Conservation (phyloP, 2,329 filamentous ascomycete genomes). For the Monilinia vaccinii-corymbosi region DNA sequence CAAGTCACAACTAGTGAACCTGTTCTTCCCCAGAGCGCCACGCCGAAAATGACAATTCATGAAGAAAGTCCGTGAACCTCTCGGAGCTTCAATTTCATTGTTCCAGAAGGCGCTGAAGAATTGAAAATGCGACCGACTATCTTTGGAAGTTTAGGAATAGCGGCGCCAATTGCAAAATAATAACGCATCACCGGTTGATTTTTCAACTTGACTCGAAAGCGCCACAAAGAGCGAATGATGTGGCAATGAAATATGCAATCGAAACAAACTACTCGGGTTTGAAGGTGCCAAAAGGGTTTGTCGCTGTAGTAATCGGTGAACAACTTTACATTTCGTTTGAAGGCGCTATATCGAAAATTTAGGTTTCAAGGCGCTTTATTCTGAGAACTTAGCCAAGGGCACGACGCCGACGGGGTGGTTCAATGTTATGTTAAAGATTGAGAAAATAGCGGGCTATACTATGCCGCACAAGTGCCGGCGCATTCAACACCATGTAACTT, state of each 20-base stretch:
- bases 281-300: background rate
- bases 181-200: background rate
- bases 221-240: background rate
- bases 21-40: background rate
- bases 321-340: background rate
- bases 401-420: background rate
- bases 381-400: background rate
- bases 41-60: background rate
- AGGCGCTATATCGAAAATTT: background rate
- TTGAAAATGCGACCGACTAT: background rate
- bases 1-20: background rate
- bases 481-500: background rate
- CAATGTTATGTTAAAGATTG: background rate
- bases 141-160: background rate
- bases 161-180: background rate
- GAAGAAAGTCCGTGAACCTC: background rate
- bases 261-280: background rate
- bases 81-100: background rate
- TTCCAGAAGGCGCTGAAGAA: conserved; percentile 4
- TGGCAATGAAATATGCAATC: background rate
- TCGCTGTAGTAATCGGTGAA: background rate
- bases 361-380: background rate
- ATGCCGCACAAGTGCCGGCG: background rate
- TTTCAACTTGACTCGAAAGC: background rate
- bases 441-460: background rate